phyloP scores from a whole-genome alignment of 192 early-diverging fungal genomes.

The Linderina pennispora region DNA sequence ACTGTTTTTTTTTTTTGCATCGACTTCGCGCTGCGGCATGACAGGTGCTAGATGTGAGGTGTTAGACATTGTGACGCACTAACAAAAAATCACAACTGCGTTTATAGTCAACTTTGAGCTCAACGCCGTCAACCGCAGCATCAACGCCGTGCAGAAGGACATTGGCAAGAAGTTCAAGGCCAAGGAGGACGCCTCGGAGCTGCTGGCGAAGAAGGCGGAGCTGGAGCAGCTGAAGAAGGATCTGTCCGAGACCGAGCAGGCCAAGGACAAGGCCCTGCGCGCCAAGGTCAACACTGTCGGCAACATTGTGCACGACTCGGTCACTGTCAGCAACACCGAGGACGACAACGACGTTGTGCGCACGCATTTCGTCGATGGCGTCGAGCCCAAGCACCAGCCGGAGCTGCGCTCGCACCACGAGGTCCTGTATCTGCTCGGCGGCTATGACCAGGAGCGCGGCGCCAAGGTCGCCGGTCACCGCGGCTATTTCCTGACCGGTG shows the following conservation, averaged over 20 bases:
- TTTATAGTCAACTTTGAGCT: slow-evolving; percentile 82
- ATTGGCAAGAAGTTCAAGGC: slow-evolving; percentile 87
- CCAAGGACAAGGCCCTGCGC: slow-evolving; percentile 59
- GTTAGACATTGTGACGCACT: too few relatives aligned
- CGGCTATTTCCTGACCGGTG: slow-evolving; percentile 95
- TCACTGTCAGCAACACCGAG: slow-evolving; percentile 82
- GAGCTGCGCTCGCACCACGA: slow-evolving; percentile 84
- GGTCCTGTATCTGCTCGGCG: slow-evolving; percentile 84
- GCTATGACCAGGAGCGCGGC: slow-evolving; percentile 84
- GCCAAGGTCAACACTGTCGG: slow-evolving; percentile 88
- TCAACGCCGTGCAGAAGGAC: slow-evolving; percentile 90
- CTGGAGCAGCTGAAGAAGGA: slow-evolving; percentile 67
- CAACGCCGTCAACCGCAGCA: slow-evolving; percentile 83
- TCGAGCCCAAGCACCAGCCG: slow-evolving; percentile 52
- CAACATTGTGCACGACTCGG: slow-evolving; percentile 92
- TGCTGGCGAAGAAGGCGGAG: slow-evolving; percentile 69
- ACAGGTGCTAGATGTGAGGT: too few relatives aligned
- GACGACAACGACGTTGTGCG: slow-evolving; percentile 67
- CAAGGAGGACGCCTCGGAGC: slow-evolving; percentile 74
- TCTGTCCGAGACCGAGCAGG: slow-evolving; percentile 68
- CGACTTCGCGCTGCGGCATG: neutral
- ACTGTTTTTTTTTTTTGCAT: neutral
- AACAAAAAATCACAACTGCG: too few relatives aligned
- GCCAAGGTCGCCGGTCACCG: slow-evolving; percentile 97
- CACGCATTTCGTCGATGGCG: slow-evolving; percentile 52